These are phyloP conservation scores for Bryopsis sp. DNA, from an alignment of 139 green algal genomes.

Conservation along the genomic window DNA sequence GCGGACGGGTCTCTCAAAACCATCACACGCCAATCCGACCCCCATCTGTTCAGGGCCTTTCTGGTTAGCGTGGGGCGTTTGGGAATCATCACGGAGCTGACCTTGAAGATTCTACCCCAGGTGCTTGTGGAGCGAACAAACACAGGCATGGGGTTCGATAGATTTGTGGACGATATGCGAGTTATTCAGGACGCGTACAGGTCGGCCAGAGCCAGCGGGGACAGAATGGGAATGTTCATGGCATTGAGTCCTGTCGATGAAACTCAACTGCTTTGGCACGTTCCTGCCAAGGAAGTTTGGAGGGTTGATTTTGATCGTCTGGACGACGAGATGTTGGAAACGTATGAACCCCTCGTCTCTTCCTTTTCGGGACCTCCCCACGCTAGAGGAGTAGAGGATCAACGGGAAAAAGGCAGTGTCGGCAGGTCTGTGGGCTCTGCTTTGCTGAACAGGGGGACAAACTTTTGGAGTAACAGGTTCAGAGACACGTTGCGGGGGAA, in stretches of 20 bases:
- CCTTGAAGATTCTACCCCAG: constrained; percentile 41
- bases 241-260: constrained; percentile 5
- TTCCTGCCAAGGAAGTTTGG: constrained; percentile 10
- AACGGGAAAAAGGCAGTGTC: background rate
- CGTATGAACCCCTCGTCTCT: no score
- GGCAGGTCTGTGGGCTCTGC: background rate
- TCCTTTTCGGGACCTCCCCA: background rate
- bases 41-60: constrained; percentile 42
- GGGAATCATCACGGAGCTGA: constrained; percentile 61
- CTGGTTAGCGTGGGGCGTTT: constrained; percentile 50
- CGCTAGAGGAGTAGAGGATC: background rate
- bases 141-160: constrained; percentile 12
- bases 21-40: background rate
- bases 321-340: no score
- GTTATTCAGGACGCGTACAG: background rate
- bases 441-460: background rate
- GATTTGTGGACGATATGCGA: constrained; percentile 10
- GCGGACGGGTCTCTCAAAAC: constrained; percentile 38
- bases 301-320: constrained; percentile 9
- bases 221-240: background rate
- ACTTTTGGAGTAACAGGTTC: constrained; percentile 8
- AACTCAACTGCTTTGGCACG: constrained; percentile 9
- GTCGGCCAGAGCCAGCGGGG: background rate
- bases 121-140: constrained; percentile 5
- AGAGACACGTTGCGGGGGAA: background rate